A percentile compares a stretch with the other conserved stretches of the same genome.
Evolutionary conservation across 2,329 filamentous ascomycete genomes (phyloP).

Genomic region (Neofusicoccum sp.): DNA sequence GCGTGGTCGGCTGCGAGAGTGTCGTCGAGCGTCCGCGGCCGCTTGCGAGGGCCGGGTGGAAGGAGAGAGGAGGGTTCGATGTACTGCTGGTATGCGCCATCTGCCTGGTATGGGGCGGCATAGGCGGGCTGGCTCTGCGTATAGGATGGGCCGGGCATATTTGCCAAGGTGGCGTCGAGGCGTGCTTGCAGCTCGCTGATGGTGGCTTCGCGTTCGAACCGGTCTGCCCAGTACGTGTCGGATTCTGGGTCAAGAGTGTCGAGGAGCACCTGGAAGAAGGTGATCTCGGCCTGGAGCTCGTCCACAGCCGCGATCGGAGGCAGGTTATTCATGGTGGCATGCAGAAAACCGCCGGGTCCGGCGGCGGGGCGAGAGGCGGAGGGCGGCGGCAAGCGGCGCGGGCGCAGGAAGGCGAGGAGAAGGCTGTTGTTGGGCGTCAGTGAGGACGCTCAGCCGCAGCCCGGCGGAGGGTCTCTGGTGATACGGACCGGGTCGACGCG

Average conservation of each 20-base stretch:
- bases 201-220: not conserved
- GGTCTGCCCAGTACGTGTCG: slow-evolving; percentile 7
- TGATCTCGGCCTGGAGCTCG: slow-evolving; percentile 18
- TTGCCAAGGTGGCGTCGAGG: not conserved
- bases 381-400: not conserved
- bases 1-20: slow-evolving; percentile 2
- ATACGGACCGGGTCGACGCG: not conserved
- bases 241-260: slow-evolving; percentile 14
- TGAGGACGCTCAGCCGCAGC: not conserved
- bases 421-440: no score
- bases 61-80: not conserved
- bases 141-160: not conserved
- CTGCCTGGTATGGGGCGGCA: not conserved
- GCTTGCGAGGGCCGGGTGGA: not conserved
- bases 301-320: not conserved
- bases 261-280: slow-evolving; percentile 15
- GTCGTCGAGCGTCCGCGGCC: slow-evolving; percentile 6
- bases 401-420: not conserved
- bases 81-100: not conserved
- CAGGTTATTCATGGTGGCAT: slow-evolving; percentile 13
- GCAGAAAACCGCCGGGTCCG: not conserved
- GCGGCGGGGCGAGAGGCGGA: not conserved
- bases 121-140: not conserved
- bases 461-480: not conserved
- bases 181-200: not conserved